Evolutionary conservation across 2,329 filamentous ascomycete genomes (phyloP), one percentile per base, ranked within the genome.

Genomic region (Corinectria fuckeliana): DNA sequence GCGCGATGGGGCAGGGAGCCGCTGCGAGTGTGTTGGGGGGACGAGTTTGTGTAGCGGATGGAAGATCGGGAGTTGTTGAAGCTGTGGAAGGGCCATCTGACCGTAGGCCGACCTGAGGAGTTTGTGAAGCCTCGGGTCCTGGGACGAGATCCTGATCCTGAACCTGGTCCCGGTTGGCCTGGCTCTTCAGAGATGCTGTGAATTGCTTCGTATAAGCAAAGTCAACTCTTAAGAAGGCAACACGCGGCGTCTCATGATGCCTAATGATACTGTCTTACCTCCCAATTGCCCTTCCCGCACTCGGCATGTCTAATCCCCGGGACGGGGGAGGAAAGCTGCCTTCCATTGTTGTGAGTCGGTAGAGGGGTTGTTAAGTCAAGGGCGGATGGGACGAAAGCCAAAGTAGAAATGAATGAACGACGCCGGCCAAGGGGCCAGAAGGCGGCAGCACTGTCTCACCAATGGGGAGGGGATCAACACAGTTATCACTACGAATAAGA

Each of bases 31-130:
- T 60, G 61, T 60, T 60, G 42, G 62, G 69, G 32, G 41, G 60
- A 54, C 45, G 66, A 39, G 56, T 14, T 8, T 18, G 67, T 47
- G 58, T 58, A 56, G n/a, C 54, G 67, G 41, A 69, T 67, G 18
- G 67, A 69, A 4, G 67, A 70, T 52, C 65, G 61, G 25, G 69
- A 70, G 59, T 70, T 70, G 56, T 53, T 67, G 53, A 70, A 65
- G 60, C 67, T 69, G 60, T 71, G 69, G 45, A 71, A 71, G 14
- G 69, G 67, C 69, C 69, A 71, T 58, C 50, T 49, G 44, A 69
- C 61, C 14, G 68, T 70, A 47, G 65, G 68, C 45, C 68, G 68
- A 34, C 67, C 69, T 16, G 68, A 70, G 9, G 69, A 69, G 58
- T 60, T 62, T 36, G 68, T 71, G 56, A 69, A 67, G 57, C 65